These are phyloP conservation scores for Termitomyces heimii DNA, from an alignment of 768 basidiomycete species.

Conservation along the genomic window DNA sequence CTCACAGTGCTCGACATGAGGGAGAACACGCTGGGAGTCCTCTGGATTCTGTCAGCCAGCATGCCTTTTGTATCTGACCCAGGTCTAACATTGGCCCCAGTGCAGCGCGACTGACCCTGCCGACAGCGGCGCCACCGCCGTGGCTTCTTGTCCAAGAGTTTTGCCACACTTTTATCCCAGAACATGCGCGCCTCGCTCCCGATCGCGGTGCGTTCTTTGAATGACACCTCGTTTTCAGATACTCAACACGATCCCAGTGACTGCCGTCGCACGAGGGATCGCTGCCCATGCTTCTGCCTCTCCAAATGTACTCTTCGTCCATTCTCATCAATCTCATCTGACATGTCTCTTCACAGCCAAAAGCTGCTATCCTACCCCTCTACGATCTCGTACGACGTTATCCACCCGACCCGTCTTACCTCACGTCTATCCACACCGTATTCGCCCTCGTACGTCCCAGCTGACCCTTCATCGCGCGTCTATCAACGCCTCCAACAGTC, in stretches of 20 bases:
- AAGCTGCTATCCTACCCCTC: constrained; percentile 51
- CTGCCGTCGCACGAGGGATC: constrained; percentile 61
- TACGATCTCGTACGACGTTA: constrained; percentile 57
- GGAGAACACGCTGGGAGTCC: constrained; percentile 54
- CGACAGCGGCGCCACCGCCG: constrained; percentile 34
- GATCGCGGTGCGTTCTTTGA: constrained; percentile 47
- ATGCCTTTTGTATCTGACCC: not conserved
- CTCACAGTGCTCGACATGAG: constrained; percentile 49
- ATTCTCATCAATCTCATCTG: not conserved
- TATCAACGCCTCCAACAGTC: constrained; percentile 30
- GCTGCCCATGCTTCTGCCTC: constrained; percentile 24
- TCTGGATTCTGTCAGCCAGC: constrained; percentile 67
- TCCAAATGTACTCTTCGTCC: constrained; percentile 26
- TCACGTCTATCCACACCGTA: constrained; percentile 67
- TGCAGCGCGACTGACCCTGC: constrained; percentile 48
- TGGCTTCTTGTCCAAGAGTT: constrained; percentile 46
- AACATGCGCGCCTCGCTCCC: constrained; percentile 60
- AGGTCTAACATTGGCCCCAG: constrained; percentile 24
- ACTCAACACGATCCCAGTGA: constrained; percentile 36
- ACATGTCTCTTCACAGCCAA: constrained; percentile 18
- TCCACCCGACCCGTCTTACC: constrained; percentile 45
- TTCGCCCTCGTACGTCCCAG: constrained; percentile 50
- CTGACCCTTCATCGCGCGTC: not conserved
- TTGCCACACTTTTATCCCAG: constrained; percentile 54
- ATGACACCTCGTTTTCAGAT: not conserved